A percentile compares a stretch with the other conserved stretches of the same genome.
phyloP scores from a whole-genome alignment of 495 filamentous ascomycete species.

The Talaromyces ruber region DNA sequence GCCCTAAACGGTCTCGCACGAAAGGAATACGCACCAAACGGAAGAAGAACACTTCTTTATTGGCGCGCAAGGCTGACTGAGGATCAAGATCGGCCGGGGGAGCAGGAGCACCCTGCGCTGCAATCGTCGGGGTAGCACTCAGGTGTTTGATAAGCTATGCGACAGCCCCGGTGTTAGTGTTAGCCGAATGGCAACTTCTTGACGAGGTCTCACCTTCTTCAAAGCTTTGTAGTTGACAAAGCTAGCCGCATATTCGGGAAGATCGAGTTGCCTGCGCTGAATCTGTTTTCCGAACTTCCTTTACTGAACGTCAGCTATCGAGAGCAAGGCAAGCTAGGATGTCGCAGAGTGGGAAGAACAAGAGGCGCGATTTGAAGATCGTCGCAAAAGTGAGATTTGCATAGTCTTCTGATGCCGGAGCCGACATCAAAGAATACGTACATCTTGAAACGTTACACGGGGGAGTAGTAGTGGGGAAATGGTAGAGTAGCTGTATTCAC shows the following conservation, averaged over 20 bases:
- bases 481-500: not conserved
- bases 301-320: conserved; percentile 5
- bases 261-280: conserved; percentile 95
- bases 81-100: conserved; percentile 51
- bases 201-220: conserved; percentile 65
- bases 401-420: not conserved
- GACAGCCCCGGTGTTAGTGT: not conserved
- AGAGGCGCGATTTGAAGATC: not conserved
- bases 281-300: conserved; percentile 99
- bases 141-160: conserved; percentile 88
- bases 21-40: conserved; percentile 57
- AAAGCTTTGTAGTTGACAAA: conserved; percentile 99
- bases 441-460: conserved; percentile 1
- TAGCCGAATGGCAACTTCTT: not conserved
- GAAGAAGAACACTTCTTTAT: conserved; percentile 98
- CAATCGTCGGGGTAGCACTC: conserved; percentile 78
- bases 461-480: not conserved
- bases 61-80: conserved; percentile 89
- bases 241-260: conserved; percentile 97
- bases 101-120: conserved; percentile 60
- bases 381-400: not conserved
- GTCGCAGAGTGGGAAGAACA: not conserved
- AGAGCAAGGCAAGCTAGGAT: not conserved
- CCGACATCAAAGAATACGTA: not conserved
- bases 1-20: not conserved